phyloP scores from a whole-genome alignment of 2,329 filamentous ascomycete genomes.

The Epichloe baconii region DNA sequence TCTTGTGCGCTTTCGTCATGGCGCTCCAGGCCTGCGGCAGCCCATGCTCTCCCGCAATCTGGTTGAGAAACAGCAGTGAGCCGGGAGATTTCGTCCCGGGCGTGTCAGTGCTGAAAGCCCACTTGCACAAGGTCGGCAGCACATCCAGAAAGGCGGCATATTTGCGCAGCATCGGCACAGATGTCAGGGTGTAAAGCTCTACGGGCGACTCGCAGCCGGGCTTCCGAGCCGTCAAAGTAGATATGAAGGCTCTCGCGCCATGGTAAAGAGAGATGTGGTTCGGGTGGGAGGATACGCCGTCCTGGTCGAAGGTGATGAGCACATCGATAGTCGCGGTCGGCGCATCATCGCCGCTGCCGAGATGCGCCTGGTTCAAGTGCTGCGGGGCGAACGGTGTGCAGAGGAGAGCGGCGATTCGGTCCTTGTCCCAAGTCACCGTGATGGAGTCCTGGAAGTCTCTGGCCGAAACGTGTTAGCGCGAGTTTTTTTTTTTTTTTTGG shows the following conservation, averaged over 20 bases:
- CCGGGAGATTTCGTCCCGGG: conserved; percentile 27
- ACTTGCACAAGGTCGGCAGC: conserved; percentile 50
- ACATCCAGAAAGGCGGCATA: conserved; percentile 68
- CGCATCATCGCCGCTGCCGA: conserved; percentile 16
- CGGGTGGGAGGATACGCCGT: conserved; percentile 74
- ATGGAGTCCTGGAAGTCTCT: conserved; percentile 78
- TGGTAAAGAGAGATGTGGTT: conserved; percentile 87
- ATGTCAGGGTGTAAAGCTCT: conserved; percentile 72
- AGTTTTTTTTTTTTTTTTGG: no score
- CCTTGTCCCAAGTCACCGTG: conserved; percentile 61
- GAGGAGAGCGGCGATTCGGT: conserved; percentile 57
- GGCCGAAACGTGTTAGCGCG: no score
- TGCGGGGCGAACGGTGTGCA: conserved; percentile 61
- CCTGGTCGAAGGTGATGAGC: conserved; percentile 78
- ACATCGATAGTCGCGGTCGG: conserved; percentile 54
- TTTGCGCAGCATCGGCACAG: conserved; percentile 63
- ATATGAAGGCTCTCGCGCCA: conserved; percentile 63
- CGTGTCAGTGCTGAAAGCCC: conserved; percentile 25
- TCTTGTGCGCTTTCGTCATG: conserved; percentile 82
- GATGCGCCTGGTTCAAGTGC: conserved; percentile 24
- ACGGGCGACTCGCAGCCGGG: conserved; percentile 59
- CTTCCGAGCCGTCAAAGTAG: conserved; percentile 48
- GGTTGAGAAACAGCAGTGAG: conserved; percentile 56
- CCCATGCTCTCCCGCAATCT: conserved; percentile 45
- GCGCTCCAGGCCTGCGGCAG: conserved; percentile 55